Percentiles rank a stretch among this genome's conserved stretches.
Evolutionary conservation across 306 rosid species (phyloP).

Genomic region (Cicer cuneatum): DNA sequence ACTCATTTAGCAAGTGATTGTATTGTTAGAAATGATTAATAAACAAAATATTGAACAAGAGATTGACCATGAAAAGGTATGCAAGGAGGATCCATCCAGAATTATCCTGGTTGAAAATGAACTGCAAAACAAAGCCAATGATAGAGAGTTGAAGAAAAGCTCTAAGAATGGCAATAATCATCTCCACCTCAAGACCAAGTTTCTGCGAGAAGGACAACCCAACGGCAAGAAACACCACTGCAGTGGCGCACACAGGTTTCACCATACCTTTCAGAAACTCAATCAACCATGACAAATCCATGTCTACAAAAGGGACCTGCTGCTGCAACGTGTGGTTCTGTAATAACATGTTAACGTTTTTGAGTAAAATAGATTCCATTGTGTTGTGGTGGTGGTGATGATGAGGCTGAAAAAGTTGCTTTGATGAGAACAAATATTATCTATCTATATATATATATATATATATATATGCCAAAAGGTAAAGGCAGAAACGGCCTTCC

Average conservation of each 20-base stretch:
- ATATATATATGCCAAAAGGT: neutral
- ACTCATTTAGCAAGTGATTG: no score
- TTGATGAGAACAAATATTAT: neutral
- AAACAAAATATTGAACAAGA: no score
- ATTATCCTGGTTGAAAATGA: slow-evolving; percentile 76
- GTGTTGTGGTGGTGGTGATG: neutral
- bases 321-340: slow-evolving; percentile 43
- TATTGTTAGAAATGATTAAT: no score
- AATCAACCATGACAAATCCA: slow-evolving; percentile 61
- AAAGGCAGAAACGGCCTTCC: slow-evolving; percentile 51
- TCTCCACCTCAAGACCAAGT: slow-evolving; percentile 74
- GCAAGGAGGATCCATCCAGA: slow-evolving; percentile 80
- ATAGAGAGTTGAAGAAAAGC: slow-evolving; percentile 88
- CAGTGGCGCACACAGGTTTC: slow-evolving; percentile 75
- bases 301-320: neutral
- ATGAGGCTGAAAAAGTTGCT: neutral
- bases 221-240: slow-evolving; percentile 70
- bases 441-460: no score
- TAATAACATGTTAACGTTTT: neutral
- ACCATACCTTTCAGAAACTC: slow-evolving; percentile 78
- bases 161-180: slow-evolving; percentile 70
- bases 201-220: slow-evolving; percentile 67
- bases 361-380: slow-evolving; percentile 38
- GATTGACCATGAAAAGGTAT: slow-evolving; percentile 95
- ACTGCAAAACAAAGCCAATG: slow-evolving; percentile 88